Evolutionary conservation across 441 rosid species (phyloP), one percentile per base, ranked within the genome.

Genomic region (Biscutella laevigata): DNA sequence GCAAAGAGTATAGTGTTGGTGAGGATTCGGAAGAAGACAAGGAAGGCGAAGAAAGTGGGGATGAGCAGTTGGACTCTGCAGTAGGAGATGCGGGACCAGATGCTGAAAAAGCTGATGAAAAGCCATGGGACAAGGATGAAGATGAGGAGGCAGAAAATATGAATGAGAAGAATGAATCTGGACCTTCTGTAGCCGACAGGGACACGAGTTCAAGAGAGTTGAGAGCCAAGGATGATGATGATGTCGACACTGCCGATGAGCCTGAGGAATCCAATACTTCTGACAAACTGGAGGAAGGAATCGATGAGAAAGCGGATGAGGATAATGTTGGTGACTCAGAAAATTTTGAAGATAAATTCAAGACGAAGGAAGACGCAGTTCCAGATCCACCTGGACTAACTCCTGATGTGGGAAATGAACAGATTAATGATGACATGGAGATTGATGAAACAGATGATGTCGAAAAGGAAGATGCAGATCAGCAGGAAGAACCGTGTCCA

Each of bases 161-260:
- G 52, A 74, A 77, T 38, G 97, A 94, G 66, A 85, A 78, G 70
- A 74, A 77, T 69, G 97, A 94, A 71, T 73, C 92, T 41, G 97
- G 95, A 36, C 69, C 91, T 16, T 71, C 94, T 17, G 80, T 87
- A 43, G 67, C 8, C 40, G 88, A 87, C 28, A 76, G 15, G 25
- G 87, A 85, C 69, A 47, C 68, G 37, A 72, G 69, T 61, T 65
- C 62, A 53, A 78, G 81, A 68, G 97, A 94, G 77, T 79, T 94
- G 33, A 76, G 95, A 71, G 95, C 81, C 42, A 94, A 80, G 84
- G 20, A 17, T 17, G 94, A 87, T 59, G 90, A 89, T 44, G 69
- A 61, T 60, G 70, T 67, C 37, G 62, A 74, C 37, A 36, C 59
- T 33, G 47, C 54, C 37, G 78, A 72, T 50, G 83, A 84, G 53